Conservation (phyloP, 2,329 filamentous ascomycete species). For the Ilyonectria robusta region DNA sequence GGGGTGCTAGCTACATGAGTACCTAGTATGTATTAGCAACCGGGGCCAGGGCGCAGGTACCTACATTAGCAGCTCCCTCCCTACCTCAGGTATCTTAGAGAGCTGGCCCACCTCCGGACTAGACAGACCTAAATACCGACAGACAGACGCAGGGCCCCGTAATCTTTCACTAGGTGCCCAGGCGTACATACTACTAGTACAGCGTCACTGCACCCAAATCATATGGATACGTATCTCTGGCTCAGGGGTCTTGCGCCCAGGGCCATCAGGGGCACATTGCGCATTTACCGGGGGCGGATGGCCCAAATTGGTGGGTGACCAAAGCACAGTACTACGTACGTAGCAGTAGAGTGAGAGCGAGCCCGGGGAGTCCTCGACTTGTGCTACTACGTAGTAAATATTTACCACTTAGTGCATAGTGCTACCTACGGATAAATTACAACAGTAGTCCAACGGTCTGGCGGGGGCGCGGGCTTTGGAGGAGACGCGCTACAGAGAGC, state of each 20-base stretch:
- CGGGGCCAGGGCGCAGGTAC: conserved; percentile 26
- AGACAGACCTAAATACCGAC: background rate
- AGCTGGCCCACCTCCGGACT: conserved; percentile 9
- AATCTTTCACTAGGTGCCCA: background rate
- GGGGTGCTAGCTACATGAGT: background rate
- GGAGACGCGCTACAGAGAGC: background rate
- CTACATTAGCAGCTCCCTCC: conserved; percentile 23
- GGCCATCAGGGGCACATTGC: conserved; percentile 45
- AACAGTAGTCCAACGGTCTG: background rate
- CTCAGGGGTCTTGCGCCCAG: conserved; percentile 31
- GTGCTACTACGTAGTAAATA: background rate
- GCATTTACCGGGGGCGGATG: conserved; percentile 26
- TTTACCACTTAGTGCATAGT: background rate
- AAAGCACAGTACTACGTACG: too few relatives aligned
- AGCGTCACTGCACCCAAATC: background rate
- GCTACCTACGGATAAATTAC: background rate
- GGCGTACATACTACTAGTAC: too few relatives aligned
- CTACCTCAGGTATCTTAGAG: background rate
- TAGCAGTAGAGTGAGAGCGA: background rate
- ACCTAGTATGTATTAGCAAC: background rate
- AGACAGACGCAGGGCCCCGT: background rate
- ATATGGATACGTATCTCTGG: conserved; percentile 15
- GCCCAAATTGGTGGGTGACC: conserved; percentile 20
- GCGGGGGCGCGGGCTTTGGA: background rate
- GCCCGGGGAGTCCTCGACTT: background rate